A percentile compares a stretch with the other conserved stretches of the same genome.
phyloP scores from a whole-genome alignment of 192 early-diverging fungal genomes.

The Gamsiella multidivaricata region DNA sequence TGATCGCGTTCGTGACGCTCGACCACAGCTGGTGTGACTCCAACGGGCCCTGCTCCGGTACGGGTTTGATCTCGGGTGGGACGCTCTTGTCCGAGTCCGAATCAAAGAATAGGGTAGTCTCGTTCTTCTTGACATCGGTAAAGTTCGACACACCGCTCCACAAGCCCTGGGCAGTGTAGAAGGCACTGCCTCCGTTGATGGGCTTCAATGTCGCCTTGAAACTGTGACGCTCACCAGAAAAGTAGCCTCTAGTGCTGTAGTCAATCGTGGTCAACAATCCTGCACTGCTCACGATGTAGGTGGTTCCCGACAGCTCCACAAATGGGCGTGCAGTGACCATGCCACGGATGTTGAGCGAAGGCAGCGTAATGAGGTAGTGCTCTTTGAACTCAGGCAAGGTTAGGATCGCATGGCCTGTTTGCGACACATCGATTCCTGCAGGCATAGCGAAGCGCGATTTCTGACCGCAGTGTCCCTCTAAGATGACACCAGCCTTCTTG shows the following conservation, averaged over 20 bases:
- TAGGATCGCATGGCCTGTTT: conserved; percentile 79
- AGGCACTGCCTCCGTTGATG: conserved; percentile 36
- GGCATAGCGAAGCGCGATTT: conserved; percentile 81
- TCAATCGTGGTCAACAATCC: conserved; percentile 67
- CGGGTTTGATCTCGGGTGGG: conserved; percentile 67
- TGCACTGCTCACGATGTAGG: conserved; percentile 35
- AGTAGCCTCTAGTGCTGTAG: conserved; percentile 79
- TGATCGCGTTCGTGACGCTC: conserved; percentile 73
- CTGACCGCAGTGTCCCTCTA: conserved; percentile 64
- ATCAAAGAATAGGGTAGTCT: conserved; percentile 69
- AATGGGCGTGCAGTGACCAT: conserved; percentile 66
- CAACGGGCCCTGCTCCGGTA: conserved; percentile 67
- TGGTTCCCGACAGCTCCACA: conserved; percentile 54
- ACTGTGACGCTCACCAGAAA: conserved; percentile 83
- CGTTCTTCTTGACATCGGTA: conserved; percentile 62
- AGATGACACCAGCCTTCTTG: conserved; percentile 48
- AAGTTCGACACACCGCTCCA: conserved; percentile 75
- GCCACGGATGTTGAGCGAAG: conserved; percentile 79
- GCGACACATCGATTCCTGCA: conserved; percentile 74
- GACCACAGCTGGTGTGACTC: conserved; percentile 81
- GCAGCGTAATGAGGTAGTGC: conserved; percentile 77
- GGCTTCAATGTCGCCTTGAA: conserved; percentile 69
- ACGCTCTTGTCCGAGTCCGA: conserved; percentile 60
- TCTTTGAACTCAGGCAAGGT: conserved; percentile 71
- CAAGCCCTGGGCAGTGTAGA: conserved; percentile 62